These are phyloP conservation scores for Neofusicoccum cordaticola DNA, from an alignment of 2,329 filamentous ascomycete genomes.

Conservation along the genomic window DNA sequence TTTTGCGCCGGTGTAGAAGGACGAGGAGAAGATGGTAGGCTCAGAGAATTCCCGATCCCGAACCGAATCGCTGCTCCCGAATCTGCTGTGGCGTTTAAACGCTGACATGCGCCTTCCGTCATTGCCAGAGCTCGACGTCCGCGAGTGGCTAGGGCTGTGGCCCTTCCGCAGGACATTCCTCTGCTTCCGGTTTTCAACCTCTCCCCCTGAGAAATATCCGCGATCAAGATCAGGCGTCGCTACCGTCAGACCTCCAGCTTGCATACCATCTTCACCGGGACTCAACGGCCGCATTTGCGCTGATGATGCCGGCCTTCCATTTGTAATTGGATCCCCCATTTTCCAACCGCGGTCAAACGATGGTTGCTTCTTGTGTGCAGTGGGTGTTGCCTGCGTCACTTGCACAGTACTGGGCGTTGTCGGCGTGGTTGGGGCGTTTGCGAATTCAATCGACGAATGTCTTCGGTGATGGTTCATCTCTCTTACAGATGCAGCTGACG, in stretches of 20 bases:
- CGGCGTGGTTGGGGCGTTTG: slow-evolving; percentile 34
- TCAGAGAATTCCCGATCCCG: slow-evolving; percentile 59
- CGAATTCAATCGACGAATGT: slow-evolving; percentile 81
- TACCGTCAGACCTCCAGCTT: slow-evolving; percentile 31
- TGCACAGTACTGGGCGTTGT: slow-evolving; percentile 23
- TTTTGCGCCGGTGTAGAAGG: slow-evolving; percentile 29
- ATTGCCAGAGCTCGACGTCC: slow-evolving; percentile 72
- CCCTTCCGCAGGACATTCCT: slow-evolving; percentile 76
- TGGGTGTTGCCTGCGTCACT: slow-evolving; percentile 24
- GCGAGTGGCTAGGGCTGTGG: slow-evolving; percentile 61
- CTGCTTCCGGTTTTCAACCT: slow-evolving; percentile 67
- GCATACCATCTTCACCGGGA: slow-evolving; percentile 19
- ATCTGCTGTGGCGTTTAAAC: slow-evolving; percentile 70
- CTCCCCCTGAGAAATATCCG: slow-evolving; percentile 90
- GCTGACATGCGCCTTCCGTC: slow-evolving; percentile 57
- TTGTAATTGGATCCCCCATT: slow-evolving; percentile 42
- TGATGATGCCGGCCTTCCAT: slow-evolving; percentile 18
- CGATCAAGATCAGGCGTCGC: slow-evolving; percentile 65
- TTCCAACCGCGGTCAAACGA: slow-evolving; percentile 62
- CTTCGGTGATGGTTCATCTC: slow-evolving; percentile 80
- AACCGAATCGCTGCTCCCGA: slow-evolving; percentile 74
- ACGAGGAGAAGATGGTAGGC: slow-evolving; percentile 49
- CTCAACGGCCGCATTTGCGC: neutral
- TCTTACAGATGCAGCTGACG: slow-evolving; percentile 78
- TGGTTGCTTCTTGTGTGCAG: slow-evolving; percentile 53